A percentile compares a stretch with the other conserved stretches of the same genome.
These are phyloP conservation scores for Kazachstania sp. DNA, from an alignment of 1,139 yeast species.

Conservation along the genomic window DNA sequence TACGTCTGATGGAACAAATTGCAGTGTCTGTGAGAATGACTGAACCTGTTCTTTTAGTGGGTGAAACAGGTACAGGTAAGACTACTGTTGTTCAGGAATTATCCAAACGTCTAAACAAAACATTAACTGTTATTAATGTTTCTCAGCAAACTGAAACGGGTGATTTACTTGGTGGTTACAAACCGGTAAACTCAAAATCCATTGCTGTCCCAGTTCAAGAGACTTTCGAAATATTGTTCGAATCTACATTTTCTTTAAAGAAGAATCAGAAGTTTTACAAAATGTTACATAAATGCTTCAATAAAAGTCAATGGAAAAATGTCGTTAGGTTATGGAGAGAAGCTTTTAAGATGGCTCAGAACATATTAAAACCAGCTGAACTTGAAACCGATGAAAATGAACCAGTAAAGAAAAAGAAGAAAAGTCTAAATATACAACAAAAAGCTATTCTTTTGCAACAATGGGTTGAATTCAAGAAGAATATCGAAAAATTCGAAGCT, in stretches of 20 bases:
- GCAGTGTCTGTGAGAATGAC: constrained; percentile 71
- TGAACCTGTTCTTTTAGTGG: constrained; percentile 85
- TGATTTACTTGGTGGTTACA: constrained; percentile 90
- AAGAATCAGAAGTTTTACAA: constrained; percentile 75
- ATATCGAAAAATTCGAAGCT: constrained; percentile 59
- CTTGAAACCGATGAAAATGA: constrained; percentile 32
- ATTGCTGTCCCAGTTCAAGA: constrained; percentile 83
- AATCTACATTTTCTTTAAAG: constrained; percentile 71
- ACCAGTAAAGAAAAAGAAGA: constrained; percentile 42
- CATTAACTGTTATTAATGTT: constrained; percentile 80
- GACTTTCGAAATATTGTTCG: constrained; percentile 65
- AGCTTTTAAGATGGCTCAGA: constrained; percentile 70
- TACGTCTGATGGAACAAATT: constrained; percentile 81
- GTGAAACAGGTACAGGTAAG: constrained; percentile 99
- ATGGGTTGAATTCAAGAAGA: constrained; percentile 56
- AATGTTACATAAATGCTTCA: constrained; percentile 63
- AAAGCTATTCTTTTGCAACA: constrained; percentile 42
- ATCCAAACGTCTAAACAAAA: constrained; percentile 69
- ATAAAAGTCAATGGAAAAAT: constrained; percentile 74
- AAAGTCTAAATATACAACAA: constrained; percentile 48
- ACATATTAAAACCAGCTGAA: constrained; percentile 36
- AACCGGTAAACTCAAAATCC: constrained; percentile 81
- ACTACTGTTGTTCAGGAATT: constrained; percentile 93
- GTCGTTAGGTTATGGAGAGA: constrained; percentile 77
- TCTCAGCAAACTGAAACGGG: constrained; percentile 97